Evolutionary conservation across 495 filamentous ascomycete species (phyloP).

Genomic region (Apodospora peruviana): DNA sequence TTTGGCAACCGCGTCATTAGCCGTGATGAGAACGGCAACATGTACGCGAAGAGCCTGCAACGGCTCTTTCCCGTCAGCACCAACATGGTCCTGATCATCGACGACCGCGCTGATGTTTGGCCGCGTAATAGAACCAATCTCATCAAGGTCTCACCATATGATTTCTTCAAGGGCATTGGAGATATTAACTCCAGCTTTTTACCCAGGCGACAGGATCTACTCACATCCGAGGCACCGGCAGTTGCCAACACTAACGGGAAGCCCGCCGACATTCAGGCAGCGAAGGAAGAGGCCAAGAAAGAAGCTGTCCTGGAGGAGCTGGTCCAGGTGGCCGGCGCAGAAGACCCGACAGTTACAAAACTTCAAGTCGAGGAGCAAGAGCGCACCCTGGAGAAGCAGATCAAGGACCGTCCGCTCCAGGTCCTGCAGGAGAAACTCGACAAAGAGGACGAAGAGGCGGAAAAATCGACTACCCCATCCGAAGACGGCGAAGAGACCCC

Average conservation of each 20-base stretch:
- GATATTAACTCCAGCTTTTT: slow-evolving; percentile 99
- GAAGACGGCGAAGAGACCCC: slow-evolving; percentile 25
- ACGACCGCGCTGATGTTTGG: slow-evolving; percentile 98
- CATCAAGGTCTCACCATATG: slow-evolving; percentile 90
- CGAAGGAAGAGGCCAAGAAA: slow-evolving; percentile 15
- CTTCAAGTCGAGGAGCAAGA: slow-evolving; percentile 77
- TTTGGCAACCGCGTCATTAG: slow-evolving; percentile 95
- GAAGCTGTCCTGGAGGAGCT: slow-evolving; percentile 66
- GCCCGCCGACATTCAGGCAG: slow-evolving; percentile 11
- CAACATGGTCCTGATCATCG: slow-evolving; percentile 98
- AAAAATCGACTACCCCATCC: slow-evolving; percentile 38
- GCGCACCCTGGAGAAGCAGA: slow-evolving; percentile 79
- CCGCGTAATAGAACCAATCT: slow-evolving; percentile 85
- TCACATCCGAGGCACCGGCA: slow-evolving; percentile 25
- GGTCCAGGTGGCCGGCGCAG: slow-evolving; percentile 68
- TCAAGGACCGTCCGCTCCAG: slow-evolving; percentile 78
- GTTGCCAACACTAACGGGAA: slow-evolving; percentile 9
- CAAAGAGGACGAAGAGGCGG: slow-evolving; percentile 65
- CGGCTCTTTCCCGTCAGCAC: slow-evolving; percentile 94
- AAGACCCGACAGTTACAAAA: slow-evolving; percentile 63
- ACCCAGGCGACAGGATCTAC: slow-evolving; percentile 77
- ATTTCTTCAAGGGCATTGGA: slow-evolving; percentile 96
- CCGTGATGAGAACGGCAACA: slow-evolving; percentile 90
- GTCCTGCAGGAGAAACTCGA: slow-evolving; percentile 86
- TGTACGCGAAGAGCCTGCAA: slow-evolving; percentile 83